Conservation (phyloP, 495 filamentous ascomycete species). For the Aspergillus campestris region DNA sequence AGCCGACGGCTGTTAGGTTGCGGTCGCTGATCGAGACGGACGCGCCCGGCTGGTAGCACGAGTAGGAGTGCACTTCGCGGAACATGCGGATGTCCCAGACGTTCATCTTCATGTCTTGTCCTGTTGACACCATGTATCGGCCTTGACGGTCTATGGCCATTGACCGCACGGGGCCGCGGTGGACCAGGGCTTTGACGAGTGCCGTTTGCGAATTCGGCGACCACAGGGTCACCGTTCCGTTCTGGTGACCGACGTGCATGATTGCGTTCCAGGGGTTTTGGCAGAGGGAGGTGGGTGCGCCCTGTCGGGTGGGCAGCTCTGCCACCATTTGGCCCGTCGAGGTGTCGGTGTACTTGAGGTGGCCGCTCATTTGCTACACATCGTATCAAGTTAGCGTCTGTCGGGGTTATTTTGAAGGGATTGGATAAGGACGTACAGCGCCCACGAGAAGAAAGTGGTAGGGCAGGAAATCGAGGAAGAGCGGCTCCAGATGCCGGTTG, state of each 20-base stretch:
- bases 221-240: slow-evolving; percentile 90
- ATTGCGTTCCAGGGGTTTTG: slow-evolving; percentile 92
- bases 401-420: not conserved
- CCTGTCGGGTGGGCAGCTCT: slow-evolving; percentile 74
- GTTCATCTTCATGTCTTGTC: slow-evolving; percentile 84
- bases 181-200: slow-evolving; percentile 88
- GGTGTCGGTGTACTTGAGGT: slow-evolving; percentile 89
- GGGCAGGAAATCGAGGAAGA: slow-evolving; percentile 88
- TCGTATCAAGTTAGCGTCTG: slow-evolving; percentile 2
- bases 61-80: slow-evolving; percentile 85
- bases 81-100: slow-evolving; percentile 97
- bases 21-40: slow-evolving; percentile 82
- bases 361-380: slow-evolving; percentile 65
- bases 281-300: slow-evolving; percentile 71
- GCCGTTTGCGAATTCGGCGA: slow-evolving; percentile 85
- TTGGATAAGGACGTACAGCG: slow-evolving; percentile 44
- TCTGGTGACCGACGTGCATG: slow-evolving; percentile 84
- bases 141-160: slow-evolving; percentile 83
- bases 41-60: slow-evolving; percentile 75
- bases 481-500: slow-evolving; percentile 83
- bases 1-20: slow-evolving; percentile 77
- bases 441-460: slow-evolving; percentile 94
- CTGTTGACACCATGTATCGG: slow-evolving; percentile 90
- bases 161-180: slow-evolving; percentile 84
- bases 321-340: slow-evolving; percentile 81